phyloP scores from a whole-genome alignment of 805 yeast species.

The Saccharomycopsis selenospora region DNA sequence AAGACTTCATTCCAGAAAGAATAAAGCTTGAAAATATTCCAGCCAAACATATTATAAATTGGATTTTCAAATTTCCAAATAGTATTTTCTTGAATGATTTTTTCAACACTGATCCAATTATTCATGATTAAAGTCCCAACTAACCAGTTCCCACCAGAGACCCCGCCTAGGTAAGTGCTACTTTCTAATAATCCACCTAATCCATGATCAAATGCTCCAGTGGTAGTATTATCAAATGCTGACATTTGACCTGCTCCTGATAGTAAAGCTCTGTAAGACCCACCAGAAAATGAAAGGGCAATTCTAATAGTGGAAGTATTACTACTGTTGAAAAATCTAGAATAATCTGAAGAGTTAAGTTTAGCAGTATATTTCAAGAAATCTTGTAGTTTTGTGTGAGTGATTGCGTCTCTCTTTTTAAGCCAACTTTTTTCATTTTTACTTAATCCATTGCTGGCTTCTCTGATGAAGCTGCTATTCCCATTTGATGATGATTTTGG shows the following conservation, averaged over 20 bases:
- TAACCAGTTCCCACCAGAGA: conserved; percentile 83
- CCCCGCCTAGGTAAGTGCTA: conserved; percentile 63
- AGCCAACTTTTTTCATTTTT: conserved; percentile 48
- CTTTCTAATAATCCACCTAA: conserved; percentile 71
- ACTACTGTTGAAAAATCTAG: conserved; percentile 23
- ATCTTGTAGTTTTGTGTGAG: conserved; percentile 38
- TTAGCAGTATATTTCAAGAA: conserved; percentile 35
- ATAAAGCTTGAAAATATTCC: conserved; percentile 45
- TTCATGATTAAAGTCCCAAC: conserved; percentile 61
- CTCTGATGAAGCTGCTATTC: conserved; percentile 28
- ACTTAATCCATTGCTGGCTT: conserved; percentile 43
- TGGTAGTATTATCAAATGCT: conserved; percentile 70
- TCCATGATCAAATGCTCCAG: conserved; percentile 44
- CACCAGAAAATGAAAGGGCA: conserved; percentile 71
- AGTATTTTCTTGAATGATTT: conserved; percentile 35
- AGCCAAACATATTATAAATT: conserved; percentile 48
- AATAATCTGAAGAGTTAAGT: conserved; percentile 33
- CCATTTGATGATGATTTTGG: conserved; percentile 13
- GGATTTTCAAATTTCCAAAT: conserved; percentile 29
- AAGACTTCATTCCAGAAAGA: conserved; percentile 28
- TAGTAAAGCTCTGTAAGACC: conserved; percentile 87
- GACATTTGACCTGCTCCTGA: conserved; percentile 78
- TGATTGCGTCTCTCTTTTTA: conserved; percentile 37
- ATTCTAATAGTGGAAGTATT: conserved; percentile 36
- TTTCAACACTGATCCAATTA: conserved; percentile 68